A percentile compares a stretch with the other conserved stretches of the same genome.
Conservation (phyloP, 176 grass and related monocot species). For the Hsuehochloa calcarea region DNA sequence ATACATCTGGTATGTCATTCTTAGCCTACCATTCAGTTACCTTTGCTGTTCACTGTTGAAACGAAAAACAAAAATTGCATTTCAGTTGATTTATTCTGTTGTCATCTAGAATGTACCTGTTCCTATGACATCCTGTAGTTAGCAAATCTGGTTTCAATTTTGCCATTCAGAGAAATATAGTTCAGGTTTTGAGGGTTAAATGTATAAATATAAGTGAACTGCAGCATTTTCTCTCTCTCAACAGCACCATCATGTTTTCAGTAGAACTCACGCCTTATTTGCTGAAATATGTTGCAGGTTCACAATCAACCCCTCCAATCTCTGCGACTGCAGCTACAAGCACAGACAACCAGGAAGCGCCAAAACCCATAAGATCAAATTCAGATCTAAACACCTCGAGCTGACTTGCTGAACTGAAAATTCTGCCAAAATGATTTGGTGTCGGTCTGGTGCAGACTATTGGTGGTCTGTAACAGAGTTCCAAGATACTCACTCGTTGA, state of each 20-base stretch:
- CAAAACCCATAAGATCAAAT: slow-evolving; percentile 33
- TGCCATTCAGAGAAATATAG: not conserved
- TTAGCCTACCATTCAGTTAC: not conserved
- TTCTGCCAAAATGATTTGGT: slow-evolving; percentile 12
- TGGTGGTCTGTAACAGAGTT: slow-evolving; percentile 24
- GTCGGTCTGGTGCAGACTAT: slow-evolving; percentile 22
- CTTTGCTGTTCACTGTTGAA: not conserved
- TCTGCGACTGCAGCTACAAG: slow-evolving; percentile 30
- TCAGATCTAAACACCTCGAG: slow-evolving; percentile 41
- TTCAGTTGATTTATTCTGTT: not conserved
- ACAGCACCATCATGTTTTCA: not conserved
- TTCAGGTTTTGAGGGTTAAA: not conserved
- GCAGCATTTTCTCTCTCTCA: not conserved
- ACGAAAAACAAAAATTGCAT: not conserved
- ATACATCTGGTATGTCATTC: slow-evolving; percentile 43
- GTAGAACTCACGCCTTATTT: not conserved
- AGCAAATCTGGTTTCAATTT: not conserved
- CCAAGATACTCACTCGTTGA: slow-evolving; percentile 47
- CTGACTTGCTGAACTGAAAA: slow-evolving; percentile 41
- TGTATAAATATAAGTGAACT: not conserved
- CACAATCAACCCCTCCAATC: slow-evolving; percentile 36
- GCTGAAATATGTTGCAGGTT: slow-evolving; percentile 42
- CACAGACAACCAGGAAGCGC: slow-evolving; percentile 30
- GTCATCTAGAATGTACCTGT: not conserved
- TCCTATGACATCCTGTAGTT: not conserved